Percentiles rank a stretch among this genome's conserved stretches.
phyloP scores from a whole-genome alignment of 108 stramenopile genomes.

The Skeletonema potamos region DNA sequence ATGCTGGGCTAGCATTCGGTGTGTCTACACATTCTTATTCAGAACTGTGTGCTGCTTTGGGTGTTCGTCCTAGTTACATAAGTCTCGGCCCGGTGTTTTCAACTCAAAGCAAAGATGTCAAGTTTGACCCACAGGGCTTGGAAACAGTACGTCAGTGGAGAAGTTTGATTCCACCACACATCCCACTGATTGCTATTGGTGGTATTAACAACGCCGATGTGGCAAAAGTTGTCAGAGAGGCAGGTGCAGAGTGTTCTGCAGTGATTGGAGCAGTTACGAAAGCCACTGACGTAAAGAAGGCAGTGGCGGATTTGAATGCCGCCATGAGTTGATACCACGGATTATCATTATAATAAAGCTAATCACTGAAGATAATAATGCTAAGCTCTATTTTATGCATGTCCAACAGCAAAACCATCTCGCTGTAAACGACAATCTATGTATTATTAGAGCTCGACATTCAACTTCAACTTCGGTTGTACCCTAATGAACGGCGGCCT shows the following conservation, averaged over 20 bases:
- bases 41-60: slow-evolving; percentile 85
- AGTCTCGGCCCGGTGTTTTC: slow-evolving; percentile 89
- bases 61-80: slow-evolving; percentile 85
- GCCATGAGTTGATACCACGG: too few relatives aligned
- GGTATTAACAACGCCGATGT: slow-evolving; percentile 71
- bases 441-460: slow-evolving; percentile 72
- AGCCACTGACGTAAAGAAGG: slow-evolving; percentile 55
- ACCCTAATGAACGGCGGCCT: slow-evolving; percentile 85
- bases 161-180: slow-evolving; percentile 61
- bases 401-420: background rate
- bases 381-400: background rate
- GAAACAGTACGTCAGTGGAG: slow-evolving; percentile 79
- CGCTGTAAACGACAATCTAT: background rate
- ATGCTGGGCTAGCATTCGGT: slow-evolving; percentile 73
- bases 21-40: slow-evolving; percentile 91
- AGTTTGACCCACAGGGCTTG: slow-evolving; percentile 88
- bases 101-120: slow-evolving; percentile 84
- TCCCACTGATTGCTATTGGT: slow-evolving; percentile 90
- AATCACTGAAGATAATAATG: background rate
- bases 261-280: slow-evolving; percentile 88
- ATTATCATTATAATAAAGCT: slow-evolving; percentile 9
- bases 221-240: slow-evolving; percentile 64
- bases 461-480: slow-evolving; percentile 85
- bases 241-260: slow-evolving; percentile 89
- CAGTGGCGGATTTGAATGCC: slow-evolving; percentile 52